Evolutionary conservation across 2,329 filamentous ascomycete species (phyloP).

Genomic region (Podosphaera leucotricha): DNA sequence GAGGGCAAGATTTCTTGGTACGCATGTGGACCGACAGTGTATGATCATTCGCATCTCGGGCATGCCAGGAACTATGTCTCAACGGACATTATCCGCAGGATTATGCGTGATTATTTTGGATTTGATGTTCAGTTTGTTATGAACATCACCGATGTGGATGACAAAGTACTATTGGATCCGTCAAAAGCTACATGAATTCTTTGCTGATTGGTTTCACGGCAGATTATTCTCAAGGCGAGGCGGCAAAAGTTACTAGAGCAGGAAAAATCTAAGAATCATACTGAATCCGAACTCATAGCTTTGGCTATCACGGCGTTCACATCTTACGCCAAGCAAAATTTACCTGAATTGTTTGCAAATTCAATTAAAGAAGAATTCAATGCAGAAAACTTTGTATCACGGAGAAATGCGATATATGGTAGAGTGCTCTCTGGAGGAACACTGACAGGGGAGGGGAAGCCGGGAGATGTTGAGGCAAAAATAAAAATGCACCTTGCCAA

Average conservation of each 20-base stretch:
- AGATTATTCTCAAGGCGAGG: slow-evolving; percentile 49
- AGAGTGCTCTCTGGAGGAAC: slow-evolving; percentile 30
- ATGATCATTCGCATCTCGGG: slow-evolving; percentile 42
- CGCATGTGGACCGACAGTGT: slow-evolving; percentile 46
- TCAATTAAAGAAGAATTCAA: slow-evolving; percentile 21
- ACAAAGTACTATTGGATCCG: slow-evolving; percentile 21
- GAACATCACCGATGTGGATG: slow-evolving; percentile 49
- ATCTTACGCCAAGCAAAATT: slow-evolving; percentile 29
- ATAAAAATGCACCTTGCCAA: slow-evolving; percentile 46
- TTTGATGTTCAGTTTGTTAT: slow-evolving; percentile 47
- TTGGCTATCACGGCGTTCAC: slow-evolving; percentile 29
- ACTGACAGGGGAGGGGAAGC: slow-evolving; percentile 29
- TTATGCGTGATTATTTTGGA: slow-evolving; percentile 43
- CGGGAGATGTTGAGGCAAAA: slow-evolving; percentile 39
- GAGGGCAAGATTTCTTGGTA: slow-evolving; percentile 31
- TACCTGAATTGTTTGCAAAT: slow-evolving; percentile 24
- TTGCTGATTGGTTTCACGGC: slow-evolving; percentile 1
- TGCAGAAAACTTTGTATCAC: slow-evolving; percentile 24
- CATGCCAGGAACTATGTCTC: slow-evolving; percentile 53
- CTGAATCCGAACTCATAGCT: slow-evolving; percentile 22
- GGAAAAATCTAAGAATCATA: slow-evolving; percentile 44
- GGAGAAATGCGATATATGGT: slow-evolving; percentile 29
- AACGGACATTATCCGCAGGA: slow-evolving; percentile 45
- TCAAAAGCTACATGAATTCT: slow-evolving; percentile 1
- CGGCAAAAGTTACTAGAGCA: slow-evolving; percentile 64